Evolutionary conservation across 306 rosid genomes (phyloP), one percentile per base, ranked within the genome.

Genomic region (Rosa chinensis): DNA sequence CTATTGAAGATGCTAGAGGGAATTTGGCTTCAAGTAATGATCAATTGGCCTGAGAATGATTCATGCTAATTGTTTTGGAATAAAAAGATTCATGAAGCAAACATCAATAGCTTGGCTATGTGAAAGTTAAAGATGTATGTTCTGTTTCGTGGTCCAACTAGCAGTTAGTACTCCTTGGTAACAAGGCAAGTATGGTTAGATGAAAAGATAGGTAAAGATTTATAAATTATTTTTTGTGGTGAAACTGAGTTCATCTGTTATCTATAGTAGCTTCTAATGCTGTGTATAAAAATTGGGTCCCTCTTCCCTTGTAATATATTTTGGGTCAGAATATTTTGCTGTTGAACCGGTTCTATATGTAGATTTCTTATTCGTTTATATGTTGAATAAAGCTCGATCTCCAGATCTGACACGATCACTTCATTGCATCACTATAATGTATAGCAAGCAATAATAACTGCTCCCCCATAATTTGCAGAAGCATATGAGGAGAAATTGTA

Each of bases 401-500:
- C 6, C 5, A 47, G 37, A 47, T 20, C 11, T 42, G 66, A 32
- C 14, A 11, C 45, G 49, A 63, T 28, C 21, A 52, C 74, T 77
- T 76, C 23, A 70, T 74, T 44, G 78, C 39, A 52, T 56, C 49
- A 28, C 25, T 66, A 68, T 73, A 58, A 44, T 67, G 72, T 71
- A 75, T 25, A 45, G 4, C 78, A 68, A 50, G 76, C 53, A 55
- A 66, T 84, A 73, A 88, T 76, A 47, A 28, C 59, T 62, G 45
- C 70, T 62, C 44, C 78, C 50, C 76, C 76, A 10, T 77, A 82
- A 80, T 78, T 53, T 70, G 76, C 86, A 96, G 99, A 96, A 86
- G 84, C 93, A 80, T 93, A 96, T 86, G 98, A 96, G 81, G 93
- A 92, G 84, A 96, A 90, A 89, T 96, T 80, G 99, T 96, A n/a